Evolutionary conservation across 2,329 filamentous ascomycete genomes (phyloP), one percentile per base, ranked within the genome.

Genomic region (Colletotrichum noveboracense): DNA sequence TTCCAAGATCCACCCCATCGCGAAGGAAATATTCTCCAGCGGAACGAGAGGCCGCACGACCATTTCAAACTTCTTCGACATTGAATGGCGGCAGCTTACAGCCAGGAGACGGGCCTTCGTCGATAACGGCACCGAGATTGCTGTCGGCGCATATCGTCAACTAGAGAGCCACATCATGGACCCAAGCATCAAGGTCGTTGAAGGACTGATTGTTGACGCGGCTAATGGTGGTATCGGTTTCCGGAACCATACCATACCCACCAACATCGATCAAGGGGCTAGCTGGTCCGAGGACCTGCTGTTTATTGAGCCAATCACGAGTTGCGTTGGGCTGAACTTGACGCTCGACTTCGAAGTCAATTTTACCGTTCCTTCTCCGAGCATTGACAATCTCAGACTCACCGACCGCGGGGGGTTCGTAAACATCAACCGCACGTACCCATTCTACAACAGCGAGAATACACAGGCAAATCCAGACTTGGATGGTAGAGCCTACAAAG

Each of bases 261-360:
- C 76, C 1, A 79, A 78, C 1, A 75, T 83, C 3, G 32, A 75
- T 2, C 82, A 81, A 55, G 87, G 87, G 0, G 85, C 81, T 8
- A 80, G 78, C 3, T 89, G 88, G 88, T 80, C 81, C 0, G 88
- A 90, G 71, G 87, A 89, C 70, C 62, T 89, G 7, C 82, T 89
- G 0, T 89, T 88, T 76, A 76, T 89, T 13, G 84, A 88, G 75
- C 88, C 88, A 1, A 83, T 86, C 28, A 85, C 86, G 1, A 78
- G 80, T 7, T 89, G 88, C 73, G 85, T 88, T 7, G 80, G 86
- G 66, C 85, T 82, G 3, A 87, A 87, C 72, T 75, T 86, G 4
- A 87, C 86, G 0, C 67, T 89, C 6, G 85, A 88, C 36, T 88
- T 85, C 70, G 77, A 75, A 12, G 81, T 86, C 12, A 76, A 78